Evolutionary conservation across 306 rosid species (phyloP).

Genomic region (Alnus rubra): DNA sequence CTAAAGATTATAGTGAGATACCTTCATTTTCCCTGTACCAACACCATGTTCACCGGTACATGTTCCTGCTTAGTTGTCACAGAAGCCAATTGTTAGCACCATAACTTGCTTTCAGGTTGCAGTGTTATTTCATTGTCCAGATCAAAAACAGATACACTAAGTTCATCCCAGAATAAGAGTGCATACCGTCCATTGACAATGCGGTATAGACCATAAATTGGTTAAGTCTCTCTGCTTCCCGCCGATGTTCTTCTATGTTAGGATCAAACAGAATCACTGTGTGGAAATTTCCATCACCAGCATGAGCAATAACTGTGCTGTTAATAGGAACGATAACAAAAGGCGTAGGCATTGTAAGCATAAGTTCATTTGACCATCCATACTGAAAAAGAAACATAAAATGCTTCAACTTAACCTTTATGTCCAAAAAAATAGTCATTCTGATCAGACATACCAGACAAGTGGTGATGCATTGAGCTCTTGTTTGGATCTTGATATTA

Average conservation of each 20-base stretch:
- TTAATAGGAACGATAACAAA: constrained; percentile 30
- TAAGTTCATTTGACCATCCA: constrained; percentile 16
- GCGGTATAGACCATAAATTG: constrained; percentile 88
- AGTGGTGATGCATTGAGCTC: constrained; percentile 77
- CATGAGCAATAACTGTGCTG: constrained; percentile 92
- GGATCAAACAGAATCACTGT: constrained; percentile 80
- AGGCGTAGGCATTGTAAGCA: constrained; percentile 18
- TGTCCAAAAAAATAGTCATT: constrained; percentile 20
- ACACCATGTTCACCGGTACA: constrained; percentile 98
- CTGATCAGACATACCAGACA: constrained; percentile 62
- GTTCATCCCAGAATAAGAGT: neutral
- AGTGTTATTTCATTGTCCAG: constrained; percentile 3
- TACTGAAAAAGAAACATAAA: constrained; percentile 15
- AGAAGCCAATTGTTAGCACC: constrained; percentile 29
- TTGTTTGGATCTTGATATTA: constrained; percentile 79
- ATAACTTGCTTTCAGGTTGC: constrained; percentile 1
- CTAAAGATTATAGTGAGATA: constrained; percentile 24
- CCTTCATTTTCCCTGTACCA: constrained; percentile 98
- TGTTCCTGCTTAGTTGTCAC: constrained; percentile 63
- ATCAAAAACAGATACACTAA: neutral
- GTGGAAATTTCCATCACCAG: constrained; percentile 98
- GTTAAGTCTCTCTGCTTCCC: constrained; percentile 82
- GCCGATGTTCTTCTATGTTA: constrained; percentile 57
- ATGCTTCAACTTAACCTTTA: constrained; percentile 5
- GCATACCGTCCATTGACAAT: constrained; percentile 81